Percentiles rank a stretch among this genome's conserved stretches.
These are phyloP conservation scores for Flaveria brownii DNA, from an alignment of 129 eudicot species.

Conservation along the genomic window DNA sequence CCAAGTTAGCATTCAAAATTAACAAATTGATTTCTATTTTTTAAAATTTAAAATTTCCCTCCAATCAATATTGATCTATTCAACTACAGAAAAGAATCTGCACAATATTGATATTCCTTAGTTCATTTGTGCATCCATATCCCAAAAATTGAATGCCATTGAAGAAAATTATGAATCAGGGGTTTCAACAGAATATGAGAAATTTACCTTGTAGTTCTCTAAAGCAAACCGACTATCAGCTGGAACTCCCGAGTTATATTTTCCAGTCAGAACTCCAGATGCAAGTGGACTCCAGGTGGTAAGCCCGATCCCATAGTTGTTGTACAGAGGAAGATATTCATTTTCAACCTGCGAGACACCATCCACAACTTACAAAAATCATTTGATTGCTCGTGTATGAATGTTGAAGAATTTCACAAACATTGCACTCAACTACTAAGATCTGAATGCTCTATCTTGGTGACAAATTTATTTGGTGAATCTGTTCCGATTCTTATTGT, in stretches of 20 bases:
- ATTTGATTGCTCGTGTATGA: too few relatives aligned
- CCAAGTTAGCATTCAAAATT: background rate
- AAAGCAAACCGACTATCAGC: conserved; percentile 81
- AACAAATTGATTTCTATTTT: too few relatives aligned
- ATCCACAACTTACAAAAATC: background rate
- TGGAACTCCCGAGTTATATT: conserved; percentile 71
- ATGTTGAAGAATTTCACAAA: too few relatives aligned
- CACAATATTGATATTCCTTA: too few relatives aligned
- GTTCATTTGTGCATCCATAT: conserved; percentile 1
- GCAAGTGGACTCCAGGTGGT: conserved; percentile 99
- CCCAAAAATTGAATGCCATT: background rate
- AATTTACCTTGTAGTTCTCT: conserved; percentile 90
- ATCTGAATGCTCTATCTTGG: too few relatives aligned
- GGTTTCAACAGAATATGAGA: conserved; percentile 27
- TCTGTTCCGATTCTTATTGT: too few relatives aligned
- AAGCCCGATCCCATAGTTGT: conserved; percentile 81
- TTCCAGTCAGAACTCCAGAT: conserved; percentile 91
- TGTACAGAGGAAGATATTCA: conserved; percentile 77
- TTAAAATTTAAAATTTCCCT: too few relatives aligned
- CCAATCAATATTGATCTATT: too few relatives aligned
- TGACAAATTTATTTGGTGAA: too few relatives aligned
- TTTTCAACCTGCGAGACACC: conserved; percentile 66
- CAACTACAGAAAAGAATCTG: too few relatives aligned
- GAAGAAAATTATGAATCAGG: conserved; percentile 38
- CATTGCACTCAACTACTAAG: too few relatives aligned